Evolutionary conservation across 1,284 basidiomycete genomes (phyloP).

Genomic region (Ceratobasidium papillatum): DNA sequence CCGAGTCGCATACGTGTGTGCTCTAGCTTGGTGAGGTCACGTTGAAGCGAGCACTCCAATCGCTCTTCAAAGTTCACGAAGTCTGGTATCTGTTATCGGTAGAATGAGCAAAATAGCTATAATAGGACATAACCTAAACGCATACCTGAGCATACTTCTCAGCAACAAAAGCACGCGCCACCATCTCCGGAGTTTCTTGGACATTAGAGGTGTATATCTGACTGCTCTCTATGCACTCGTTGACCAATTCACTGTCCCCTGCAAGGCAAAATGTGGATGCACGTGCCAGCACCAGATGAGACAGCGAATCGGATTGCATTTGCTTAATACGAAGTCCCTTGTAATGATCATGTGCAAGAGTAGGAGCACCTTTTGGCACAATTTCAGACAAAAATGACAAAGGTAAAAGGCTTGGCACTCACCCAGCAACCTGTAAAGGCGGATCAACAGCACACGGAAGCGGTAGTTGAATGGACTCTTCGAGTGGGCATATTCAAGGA

Average conservation of each 20-base stretch:
- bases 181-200: slow-evolving; percentile 70
- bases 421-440: slow-evolving; percentile 82
- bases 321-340: slow-evolving; percentile 78
- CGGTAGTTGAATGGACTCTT: slow-evolving; percentile 81
- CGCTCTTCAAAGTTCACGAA: slow-evolving; percentile 80
- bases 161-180: slow-evolving; percentile 74
- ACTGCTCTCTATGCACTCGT: slow-evolving; percentile 77
- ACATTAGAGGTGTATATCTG: slow-evolving; percentile 77
- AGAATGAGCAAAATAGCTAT: neutral
- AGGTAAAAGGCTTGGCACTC: slow-evolving; percentile 46
- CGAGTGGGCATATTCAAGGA: slow-evolving; percentile 76
- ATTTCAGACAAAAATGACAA: slow-evolving; percentile 27
- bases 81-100: slow-evolving; percentile 71
- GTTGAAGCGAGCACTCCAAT: slow-evolving; percentile 80
- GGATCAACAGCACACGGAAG: slow-evolving; percentile 75
- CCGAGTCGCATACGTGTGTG: slow-evolving; percentile 82
- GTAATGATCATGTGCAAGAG: slow-evolving; percentile 78
- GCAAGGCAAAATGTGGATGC: slow-evolving; percentile 81
- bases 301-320: slow-evolving; percentile 85
- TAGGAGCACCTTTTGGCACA: slow-evolving; percentile 64
- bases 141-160: slow-evolving; percentile 82
- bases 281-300: slow-evolving; percentile 78
- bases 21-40: slow-evolving; percentile 80
- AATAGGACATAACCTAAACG: slow-evolving; percentile 1
- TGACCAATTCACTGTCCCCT: slow-evolving; percentile 73